Evolutionary conservation across 73 alveolate genomes (phyloP).

Genomic region (Uronychia binucleata): DNA sequence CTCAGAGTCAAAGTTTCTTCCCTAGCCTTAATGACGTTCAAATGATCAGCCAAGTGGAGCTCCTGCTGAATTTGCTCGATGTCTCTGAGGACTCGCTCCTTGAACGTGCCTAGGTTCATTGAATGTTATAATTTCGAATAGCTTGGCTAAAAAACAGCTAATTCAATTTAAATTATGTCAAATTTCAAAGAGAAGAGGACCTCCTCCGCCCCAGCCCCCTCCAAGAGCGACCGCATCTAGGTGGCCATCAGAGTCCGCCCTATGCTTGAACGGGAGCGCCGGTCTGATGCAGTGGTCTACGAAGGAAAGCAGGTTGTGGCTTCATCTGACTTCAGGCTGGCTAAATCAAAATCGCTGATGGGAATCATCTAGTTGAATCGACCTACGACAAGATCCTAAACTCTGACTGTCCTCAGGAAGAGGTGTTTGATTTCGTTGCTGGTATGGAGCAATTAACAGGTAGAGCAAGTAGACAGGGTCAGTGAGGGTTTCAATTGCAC

Average conservation of each 20-base stretch:
- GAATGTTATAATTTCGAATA: background rate
- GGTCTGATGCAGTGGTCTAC: conserved; percentile 35
- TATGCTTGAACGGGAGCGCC: conserved; percentile 28
- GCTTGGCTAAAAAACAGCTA: background rate
- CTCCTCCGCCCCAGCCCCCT: background rate
- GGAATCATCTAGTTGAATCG: conserved; percentile 35
- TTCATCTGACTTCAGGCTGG: background rate
- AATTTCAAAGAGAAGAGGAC: background rate
- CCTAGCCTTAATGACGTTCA: too few relatives aligned
- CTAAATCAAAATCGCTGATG: conserved; percentile 27
- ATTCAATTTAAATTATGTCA: conserved; percentile 3
- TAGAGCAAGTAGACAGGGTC: conserved; percentile 35
- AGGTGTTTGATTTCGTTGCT: conserved; percentile 41
- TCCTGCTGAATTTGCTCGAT: too few relatives aligned
- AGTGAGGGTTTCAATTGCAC: conserved; percentile 57
- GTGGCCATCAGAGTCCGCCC: conserved; percentile 70
- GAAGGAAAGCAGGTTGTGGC: background rate
- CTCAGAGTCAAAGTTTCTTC: too few relatives aligned
- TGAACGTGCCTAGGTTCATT: background rate
- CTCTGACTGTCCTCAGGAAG: conserved; percentile 27
- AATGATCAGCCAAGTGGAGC: too few relatives aligned
- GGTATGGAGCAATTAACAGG: conserved; percentile 1
- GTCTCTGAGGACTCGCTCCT: too few relatives aligned
- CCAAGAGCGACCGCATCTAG: conserved; percentile 41
- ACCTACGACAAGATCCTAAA: conserved; percentile 46